Percentiles rank a stretch among this genome's conserved stretches.
Conservation (phyloP, 2,329 filamentous ascomycete genomes). For the Hymenoscyphus fraxineus region DNA sequence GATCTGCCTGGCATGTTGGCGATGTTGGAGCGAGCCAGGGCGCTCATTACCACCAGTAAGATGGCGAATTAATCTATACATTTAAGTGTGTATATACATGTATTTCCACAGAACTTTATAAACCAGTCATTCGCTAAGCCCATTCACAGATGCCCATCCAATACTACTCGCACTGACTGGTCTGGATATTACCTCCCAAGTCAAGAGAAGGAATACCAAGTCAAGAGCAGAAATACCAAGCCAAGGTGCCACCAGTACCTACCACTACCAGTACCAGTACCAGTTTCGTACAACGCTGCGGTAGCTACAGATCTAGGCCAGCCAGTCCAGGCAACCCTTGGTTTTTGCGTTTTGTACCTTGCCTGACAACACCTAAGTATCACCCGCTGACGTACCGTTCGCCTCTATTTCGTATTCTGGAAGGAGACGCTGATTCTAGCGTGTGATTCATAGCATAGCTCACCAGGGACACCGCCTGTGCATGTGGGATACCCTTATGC, state of each 20-base stretch:
- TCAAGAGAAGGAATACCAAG: no score
- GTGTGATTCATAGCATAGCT: conserved; percentile 1
- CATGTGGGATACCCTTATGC: neutral
- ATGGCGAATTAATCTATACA: neutral
- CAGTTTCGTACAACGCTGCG: no score
- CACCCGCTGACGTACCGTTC: conserved; percentile 18
- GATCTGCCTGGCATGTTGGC: neutral
- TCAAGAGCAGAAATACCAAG: no score
- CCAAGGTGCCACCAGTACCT: no score
- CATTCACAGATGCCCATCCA: no score
- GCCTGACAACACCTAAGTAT: neutral
- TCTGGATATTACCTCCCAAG: no score
- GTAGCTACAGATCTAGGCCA: no score
- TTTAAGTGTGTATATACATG: no score
- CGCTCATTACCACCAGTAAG: neutral
- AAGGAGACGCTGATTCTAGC: neutral
- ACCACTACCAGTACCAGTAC: no score
- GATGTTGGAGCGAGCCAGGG: neutral
- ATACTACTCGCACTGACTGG: no score
- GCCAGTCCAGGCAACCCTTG: neutral
- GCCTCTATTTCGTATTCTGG: conserved; percentile 5
- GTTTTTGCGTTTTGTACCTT: neutral
- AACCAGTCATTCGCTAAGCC: no score
- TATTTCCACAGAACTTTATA: no score
- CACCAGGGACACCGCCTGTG: neutral